Percentiles rank a stretch among this genome's conserved stretches.
phyloP scores from a whole-genome alignment of 768 basidiomycete species.

The Leccinum variicolor region DNA sequence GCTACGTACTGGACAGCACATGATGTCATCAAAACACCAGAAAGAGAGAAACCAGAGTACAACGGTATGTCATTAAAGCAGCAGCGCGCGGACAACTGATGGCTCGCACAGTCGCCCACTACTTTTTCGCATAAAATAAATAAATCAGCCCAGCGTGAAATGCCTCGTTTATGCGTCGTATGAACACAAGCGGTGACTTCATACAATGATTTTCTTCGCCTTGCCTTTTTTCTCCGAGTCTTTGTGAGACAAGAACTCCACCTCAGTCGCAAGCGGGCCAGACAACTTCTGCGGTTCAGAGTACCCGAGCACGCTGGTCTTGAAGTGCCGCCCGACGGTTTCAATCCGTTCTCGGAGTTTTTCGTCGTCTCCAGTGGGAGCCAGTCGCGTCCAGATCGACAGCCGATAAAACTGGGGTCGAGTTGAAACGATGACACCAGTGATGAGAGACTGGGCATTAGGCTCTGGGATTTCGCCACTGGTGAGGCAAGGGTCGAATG shows the following conservation, averaged over 20 bases:
- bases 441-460: constrained; percentile 63
- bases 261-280: constrained; percentile 90
- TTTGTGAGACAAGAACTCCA: constrained; percentile 92
- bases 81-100: constrained; percentile 16
- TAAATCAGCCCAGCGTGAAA: constrained; percentile 29
- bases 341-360: constrained; percentile 79
- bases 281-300: constrained; percentile 66
- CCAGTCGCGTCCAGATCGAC: constrained; percentile 95
- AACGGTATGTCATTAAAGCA: constrained; percentile 27
- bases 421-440: constrained; percentile 92
- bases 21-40: background rate
- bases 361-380: constrained; percentile 55
- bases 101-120: constrained; percentile 19
- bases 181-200: constrained; percentile 22
- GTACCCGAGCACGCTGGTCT: constrained; percentile 84
- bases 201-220: constrained; percentile 75
- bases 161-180: constrained; percentile 14
- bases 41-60: constrained; percentile 4
- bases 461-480: constrained; percentile 38
- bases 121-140: constrained; percentile 27
- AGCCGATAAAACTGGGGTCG: constrained; percentile 94
- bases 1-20: background rate
- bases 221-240: constrained; percentile 95
- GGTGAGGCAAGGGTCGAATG: constrained; percentile 86
- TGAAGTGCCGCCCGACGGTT: constrained; percentile 86